These are phyloP conservation scores for Davidsoniella eucalypti DNA, from an alignment of 2,329 filamentous ascomycete species.

Conservation along the genomic window DNA sequence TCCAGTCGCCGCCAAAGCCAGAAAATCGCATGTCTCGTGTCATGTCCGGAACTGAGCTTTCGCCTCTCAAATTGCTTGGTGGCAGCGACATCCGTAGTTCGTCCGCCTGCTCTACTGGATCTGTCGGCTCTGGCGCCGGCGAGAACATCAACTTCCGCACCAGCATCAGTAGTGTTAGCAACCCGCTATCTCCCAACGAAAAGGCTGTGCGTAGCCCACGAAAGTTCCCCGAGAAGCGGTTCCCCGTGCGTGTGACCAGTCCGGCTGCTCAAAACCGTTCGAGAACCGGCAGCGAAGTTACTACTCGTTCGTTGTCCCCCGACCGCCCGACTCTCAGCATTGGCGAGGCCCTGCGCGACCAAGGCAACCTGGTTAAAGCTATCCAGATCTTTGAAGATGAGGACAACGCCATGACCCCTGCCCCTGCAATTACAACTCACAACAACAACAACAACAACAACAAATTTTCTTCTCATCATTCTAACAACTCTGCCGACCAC, in stretches of 20 bases:
- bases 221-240: slow-evolving; percentile 39
- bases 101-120: slow-evolving; percentile 15
- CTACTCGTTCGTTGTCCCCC: slow-evolving; percentile 8
- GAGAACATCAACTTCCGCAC: slow-evolving; percentile 11
- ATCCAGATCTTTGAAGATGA: slow-evolving; percentile 49
- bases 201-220: slow-evolving; percentile 27
- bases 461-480: slow-evolving; percentile 12
- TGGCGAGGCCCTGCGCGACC: slow-evolving; percentile 37
- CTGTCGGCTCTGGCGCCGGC: slow-evolving; percentile 14
- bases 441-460: background rate
- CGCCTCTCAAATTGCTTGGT: slow-evolving; percentile 39
- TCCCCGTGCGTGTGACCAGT: slow-evolving; percentile 40
- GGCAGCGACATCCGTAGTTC: slow-evolving; percentile 16
- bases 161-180: slow-evolving; percentile 12
- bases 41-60: slow-evolving; percentile 39
- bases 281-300: slow-evolving; percentile 9
- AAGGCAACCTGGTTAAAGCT: slow-evolving; percentile 38
- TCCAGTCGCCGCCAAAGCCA: slow-evolving; percentile 2
- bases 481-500: slow-evolving; percentile 15
- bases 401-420: slow-evolving; percentile 15
- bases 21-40: slow-evolving; percentile 30
- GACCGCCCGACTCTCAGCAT: slow-evolving; percentile 25
- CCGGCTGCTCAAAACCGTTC: slow-evolving; percentile 12
- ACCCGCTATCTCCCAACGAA: slow-evolving; percentile 15
- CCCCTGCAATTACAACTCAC: slow-evolving; percentile 4